Base-by-base conservation (phyloP, 1,284 basidiomycete genomes). In the Singerocomus rubriflavus region DNA sequence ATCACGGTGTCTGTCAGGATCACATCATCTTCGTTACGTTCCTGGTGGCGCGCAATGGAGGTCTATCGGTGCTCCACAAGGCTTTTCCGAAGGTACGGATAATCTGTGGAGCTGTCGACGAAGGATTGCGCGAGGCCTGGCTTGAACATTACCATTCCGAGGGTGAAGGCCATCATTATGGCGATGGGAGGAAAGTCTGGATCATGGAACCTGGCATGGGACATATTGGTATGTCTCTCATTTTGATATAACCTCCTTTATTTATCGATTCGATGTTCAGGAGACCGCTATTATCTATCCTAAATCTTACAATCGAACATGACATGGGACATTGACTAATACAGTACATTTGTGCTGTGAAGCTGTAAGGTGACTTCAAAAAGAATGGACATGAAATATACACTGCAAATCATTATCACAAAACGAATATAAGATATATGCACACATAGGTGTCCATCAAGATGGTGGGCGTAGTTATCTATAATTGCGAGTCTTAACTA, bases 21-120 rank as follows among this genome's bases (percentile, higher is more conserved):
- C 85, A 87, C 61, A 93, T 94, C 61, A 82, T 94, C 51, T 93
- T 93, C 63, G 81, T 95, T 21, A 87, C 91, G 1, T 90, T 96
- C 72, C 75, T 98, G n/a, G 87, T 95, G 34, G 86, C 91, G 5
- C 79, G 82, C 16, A 77, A 76, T 31, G 93, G 94, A 21, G 91
- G 94, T 13, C 71, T 93, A 17, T 82, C 84, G 13, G 82, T 91
- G 1, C 72, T 95, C 31, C 82, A 85, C 55, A 78, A 80, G 14
- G 91, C 92, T 8, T 98, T 97, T 71, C 93, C 95, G 1, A 60
- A 69, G 12, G 82, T 96, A 16, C 83, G 81, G 56, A 84, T 97
- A 58, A 83, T 96, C 16, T 91, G 88, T 55, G 90, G 88, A 1
- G 88, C 86, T 0, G 80, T 94, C 6, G 93, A 96, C 63, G 78